phyloP scores from a whole-genome alignment of 2,329 filamentous ascomycete genomes.

The Penicillium psychrosexuale region DNA sequence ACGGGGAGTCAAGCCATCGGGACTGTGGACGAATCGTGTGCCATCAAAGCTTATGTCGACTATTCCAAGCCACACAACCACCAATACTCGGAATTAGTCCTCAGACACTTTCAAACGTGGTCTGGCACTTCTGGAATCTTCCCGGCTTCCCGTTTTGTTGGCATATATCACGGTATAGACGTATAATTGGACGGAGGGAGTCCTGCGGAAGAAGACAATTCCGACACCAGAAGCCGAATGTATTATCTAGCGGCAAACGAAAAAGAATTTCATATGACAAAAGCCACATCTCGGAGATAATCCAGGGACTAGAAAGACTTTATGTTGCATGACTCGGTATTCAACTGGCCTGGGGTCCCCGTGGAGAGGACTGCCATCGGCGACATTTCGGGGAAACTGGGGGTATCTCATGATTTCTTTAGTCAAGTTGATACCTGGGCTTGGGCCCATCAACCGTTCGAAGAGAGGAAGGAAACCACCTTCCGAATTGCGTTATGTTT shows the following conservation, averaged over 20 bases:
- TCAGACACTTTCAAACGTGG: background rate
- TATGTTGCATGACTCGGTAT: background rate
- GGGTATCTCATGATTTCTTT: background rate
- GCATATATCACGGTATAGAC: background rate
- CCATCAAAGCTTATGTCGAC: background rate
- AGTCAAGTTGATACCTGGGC: background rate
- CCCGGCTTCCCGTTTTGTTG: slow-evolving; percentile 18
- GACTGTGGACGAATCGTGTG: background rate
- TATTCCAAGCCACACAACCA: background rate
- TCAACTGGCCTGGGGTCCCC: slow-evolving; percentile 13
- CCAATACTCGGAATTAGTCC: background rate
- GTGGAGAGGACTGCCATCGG: slow-evolving; percentile 19
- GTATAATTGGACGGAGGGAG: background rate
- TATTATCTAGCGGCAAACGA: background rate
- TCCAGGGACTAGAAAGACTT: slow-evolving; percentile 7
- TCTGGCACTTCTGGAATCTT: slow-evolving; percentile 14
- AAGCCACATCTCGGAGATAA: slow-evolving; percentile 4
- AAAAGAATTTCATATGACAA: background rate
- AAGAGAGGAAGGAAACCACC: background rate
- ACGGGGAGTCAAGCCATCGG: background rate
- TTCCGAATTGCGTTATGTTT: background rate
- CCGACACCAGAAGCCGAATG: background rate
- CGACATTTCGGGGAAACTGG: slow-evolving; percentile 19
- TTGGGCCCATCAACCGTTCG: no score
- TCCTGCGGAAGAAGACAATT: slow-evolving; percentile 6